These are phyloP conservation scores for Coccomyxa sp. DNA, from an alignment of 139 green algal species.

Conservation along the genomic window DNA sequence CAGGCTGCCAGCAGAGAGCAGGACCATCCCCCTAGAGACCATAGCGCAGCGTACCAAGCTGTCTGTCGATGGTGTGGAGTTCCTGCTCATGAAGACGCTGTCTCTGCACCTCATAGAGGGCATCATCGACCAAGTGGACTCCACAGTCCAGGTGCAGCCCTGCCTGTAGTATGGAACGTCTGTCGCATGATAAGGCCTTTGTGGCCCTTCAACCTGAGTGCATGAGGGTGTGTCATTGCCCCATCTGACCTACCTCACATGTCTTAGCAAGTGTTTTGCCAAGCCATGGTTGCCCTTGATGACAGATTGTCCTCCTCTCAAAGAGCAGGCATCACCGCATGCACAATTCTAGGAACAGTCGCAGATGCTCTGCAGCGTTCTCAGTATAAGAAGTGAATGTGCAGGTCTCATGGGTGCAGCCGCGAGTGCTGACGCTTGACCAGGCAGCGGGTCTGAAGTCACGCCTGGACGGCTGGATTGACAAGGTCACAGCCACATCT, in stretches of 20 bases:
- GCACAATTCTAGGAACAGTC: no score
- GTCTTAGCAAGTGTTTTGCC: no score
- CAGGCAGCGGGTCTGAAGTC: conserved; percentile 50
- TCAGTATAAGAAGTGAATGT: no score
- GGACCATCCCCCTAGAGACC: conserved; percentile 63
- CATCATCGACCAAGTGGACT: conserved; percentile 82
- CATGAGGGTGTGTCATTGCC: no score
- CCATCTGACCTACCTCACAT: no score
- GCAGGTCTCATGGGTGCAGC: conserved; percentile 88
- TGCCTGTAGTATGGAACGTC: no score
- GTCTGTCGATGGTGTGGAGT: conserved; percentile 89
- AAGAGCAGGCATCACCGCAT: no score
- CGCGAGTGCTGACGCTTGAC: conserved; percentile 77
- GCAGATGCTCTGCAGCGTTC: no score
- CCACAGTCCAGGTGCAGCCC: conserved; percentile 44
- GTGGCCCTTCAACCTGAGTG: no score
- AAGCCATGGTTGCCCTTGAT: no score
- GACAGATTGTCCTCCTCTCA: no score
- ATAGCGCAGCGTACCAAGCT: conserved; percentile 85
- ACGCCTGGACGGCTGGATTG: conserved; percentile 81
- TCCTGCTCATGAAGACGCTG: conserved; percentile 97
- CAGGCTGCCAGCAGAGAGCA: conserved; percentile 75
- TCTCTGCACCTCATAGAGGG: conserved; percentile 89
- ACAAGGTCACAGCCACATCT: conserved; percentile 54
- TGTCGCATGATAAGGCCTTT: no score